A percentile compares a stretch with the other conserved stretches of the same genome.
phyloP scores from a whole-genome alignment of 192 early-diverging fungal genomes.

The Coemansia sp. region DNA sequence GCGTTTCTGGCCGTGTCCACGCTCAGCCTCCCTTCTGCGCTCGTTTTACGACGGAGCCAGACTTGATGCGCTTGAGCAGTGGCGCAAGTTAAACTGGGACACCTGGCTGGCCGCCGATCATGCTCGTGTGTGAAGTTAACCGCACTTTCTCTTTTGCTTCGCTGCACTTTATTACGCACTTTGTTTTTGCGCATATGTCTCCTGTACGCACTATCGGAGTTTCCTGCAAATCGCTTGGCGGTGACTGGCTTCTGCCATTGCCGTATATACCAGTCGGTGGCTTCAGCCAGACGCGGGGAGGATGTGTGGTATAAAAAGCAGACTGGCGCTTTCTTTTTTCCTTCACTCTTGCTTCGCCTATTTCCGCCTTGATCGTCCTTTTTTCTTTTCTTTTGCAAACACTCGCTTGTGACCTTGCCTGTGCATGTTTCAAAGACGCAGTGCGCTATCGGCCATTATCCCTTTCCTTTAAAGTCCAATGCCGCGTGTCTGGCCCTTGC shows the following conservation, averaged over 20 bases:
- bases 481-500: neutral
- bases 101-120: no score
- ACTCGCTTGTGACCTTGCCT: neutral
- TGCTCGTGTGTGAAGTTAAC: constrained; percentile 1
- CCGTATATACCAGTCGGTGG: no score
- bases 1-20: no score
- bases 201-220: no score
- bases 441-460: neutral
- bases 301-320: neutral
- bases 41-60: no score
- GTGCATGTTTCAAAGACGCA: neutral
- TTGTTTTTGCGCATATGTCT: no score
- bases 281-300: no score
- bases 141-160: neutral
- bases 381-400: neutral
- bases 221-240: no score
- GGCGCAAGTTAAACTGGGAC: constrained; percentile 4
- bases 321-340: neutral
- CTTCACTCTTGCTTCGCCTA: neutral
- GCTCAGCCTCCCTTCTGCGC: neutral
- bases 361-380: neutral
- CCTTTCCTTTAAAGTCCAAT: neutral
- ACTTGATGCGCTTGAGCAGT: constrained; percentile 6
- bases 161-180: neutral
- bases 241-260: no score